Base-by-base conservation (phyloP, 2,329 filamentous ascomycete species). In the Pseudocercospora vitis region DNA sequence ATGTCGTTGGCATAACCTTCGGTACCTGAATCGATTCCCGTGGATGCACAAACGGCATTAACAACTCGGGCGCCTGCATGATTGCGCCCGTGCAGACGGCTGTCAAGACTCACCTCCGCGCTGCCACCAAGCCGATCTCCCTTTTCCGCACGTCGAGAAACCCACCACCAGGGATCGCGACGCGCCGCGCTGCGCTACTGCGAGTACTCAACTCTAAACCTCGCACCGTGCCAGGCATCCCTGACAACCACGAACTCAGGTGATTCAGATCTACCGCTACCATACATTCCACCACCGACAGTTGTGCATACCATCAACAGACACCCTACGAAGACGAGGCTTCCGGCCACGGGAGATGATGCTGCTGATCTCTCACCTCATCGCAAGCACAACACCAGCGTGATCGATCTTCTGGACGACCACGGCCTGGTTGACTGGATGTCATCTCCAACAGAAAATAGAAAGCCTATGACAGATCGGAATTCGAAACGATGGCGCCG, bases 401-500 rank as follows among this genome's bases (percentile, higher is more conserved):
- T 18, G 14, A 45, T 45, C 14, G 26, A 29, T 5, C n/a, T n/a
- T n/a, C 11, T n/a, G n/a, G 7, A 35, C 32, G 32, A 16, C 7
- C 47, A 28, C 16, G 18, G 31, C 37, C 31, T 37, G 40, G n/a
- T 11, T 21, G 19, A 40, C 48, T 19, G 23, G 7, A 29, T 16
- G n/a, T 33, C n/a, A 40, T 24, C 47, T 11, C 19, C 7, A 14
- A 16, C 39, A 23, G 49, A 33, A 28, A 42, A 24, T n/a, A 33
- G 35, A 29, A n/a, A 28, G 28, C 18, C 24, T 19, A 37, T 32
- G 33, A 29, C 16, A 48, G 51, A 54, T 28, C 21, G 26, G 28
- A 45, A 2, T 31, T 7, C 26, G 29, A 28, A 48, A 48, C 51
- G 32, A 58, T 58, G 57, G 56, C 56, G 47, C 56, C 53, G 14